Evolutionary conservation across 108 stramenopile genomes (phyloP).

Genomic region (Fistulifera pelliculosa): DNA sequence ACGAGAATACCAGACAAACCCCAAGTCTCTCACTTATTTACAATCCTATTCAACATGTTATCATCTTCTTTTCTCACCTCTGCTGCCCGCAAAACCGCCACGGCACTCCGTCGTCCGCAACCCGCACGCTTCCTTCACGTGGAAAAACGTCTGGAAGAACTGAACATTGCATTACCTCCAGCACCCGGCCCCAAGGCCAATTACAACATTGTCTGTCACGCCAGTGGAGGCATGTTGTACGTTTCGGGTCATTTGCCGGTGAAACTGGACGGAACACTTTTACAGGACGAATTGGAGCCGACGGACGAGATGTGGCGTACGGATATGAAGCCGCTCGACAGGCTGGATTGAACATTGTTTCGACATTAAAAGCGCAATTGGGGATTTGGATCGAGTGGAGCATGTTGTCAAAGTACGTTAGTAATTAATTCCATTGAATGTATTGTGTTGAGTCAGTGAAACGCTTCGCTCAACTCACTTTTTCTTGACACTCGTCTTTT

Average conservation of each 20-base stretch:
- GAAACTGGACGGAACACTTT: slow-evolving; percentile 59
- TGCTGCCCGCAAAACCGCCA: too few relatives aligned
- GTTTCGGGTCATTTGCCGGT: slow-evolving; percentile 82
- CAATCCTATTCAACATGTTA: too few relatives aligned
- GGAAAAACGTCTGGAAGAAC: slow-evolving; percentile 58
- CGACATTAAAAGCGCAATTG: slow-evolving; percentile 68
- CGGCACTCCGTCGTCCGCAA: slow-evolving; percentile 4
- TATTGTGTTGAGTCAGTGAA: neutral
- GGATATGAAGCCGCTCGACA: slow-evolving; percentile 82
- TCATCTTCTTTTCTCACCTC: too few relatives aligned
- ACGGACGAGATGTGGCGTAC: slow-evolving; percentile 41
- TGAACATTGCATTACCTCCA: slow-evolving; percentile 66
- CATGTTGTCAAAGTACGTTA: slow-evolving; percentile 73
- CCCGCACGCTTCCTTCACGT: slow-evolving; percentile 36
- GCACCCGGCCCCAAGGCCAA: slow-evolving; percentile 77
- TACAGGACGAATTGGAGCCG: slow-evolving; percentile 63
- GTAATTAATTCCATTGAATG: neutral
- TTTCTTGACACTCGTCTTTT: neutral
- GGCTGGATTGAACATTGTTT: slow-evolving; percentile 77
- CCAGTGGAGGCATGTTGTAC: slow-evolving; percentile 61
- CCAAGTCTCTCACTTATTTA: too few relatives aligned
- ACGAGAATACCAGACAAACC: too few relatives aligned
- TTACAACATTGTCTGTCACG: slow-evolving; percentile 67
- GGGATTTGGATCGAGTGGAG: slow-evolving; percentile 80
- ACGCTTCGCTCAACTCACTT: neutral